phyloP scores from a whole-genome alignment of 345 rosid species.

The Ceriops tagal region DNA sequence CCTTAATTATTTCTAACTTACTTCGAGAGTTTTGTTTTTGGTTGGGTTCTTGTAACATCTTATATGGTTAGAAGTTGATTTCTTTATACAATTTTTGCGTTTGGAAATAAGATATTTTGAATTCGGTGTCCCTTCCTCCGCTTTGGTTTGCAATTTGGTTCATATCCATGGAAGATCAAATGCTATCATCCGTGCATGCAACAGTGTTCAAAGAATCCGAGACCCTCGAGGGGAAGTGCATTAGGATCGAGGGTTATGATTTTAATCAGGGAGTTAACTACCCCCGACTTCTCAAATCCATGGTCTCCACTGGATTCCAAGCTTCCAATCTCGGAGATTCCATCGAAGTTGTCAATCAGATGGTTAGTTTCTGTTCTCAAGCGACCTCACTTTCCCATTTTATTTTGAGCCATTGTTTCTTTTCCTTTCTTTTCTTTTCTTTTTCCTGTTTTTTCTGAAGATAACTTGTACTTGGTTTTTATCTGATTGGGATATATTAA shows the following conservation, averaged over 20 bases:
- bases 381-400: background rate
- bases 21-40: too few species aligned
- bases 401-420: background rate
- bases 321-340: slow-evolving; percentile 96
- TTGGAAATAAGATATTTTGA: background rate
- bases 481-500: background rate
- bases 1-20: too few species aligned
- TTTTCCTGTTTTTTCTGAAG: background rate
- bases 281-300: slow-evolving; percentile 53
- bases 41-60: too few species aligned
- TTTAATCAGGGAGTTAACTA: slow-evolving; percentile 66
- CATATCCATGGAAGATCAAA: slow-evolving; percentile 40
- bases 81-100: background rate
- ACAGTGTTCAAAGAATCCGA: slow-evolving; percentile 79
- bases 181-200: slow-evolving; percentile 52
- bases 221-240: slow-evolving; percentile 54
- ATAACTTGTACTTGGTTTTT: too few species aligned
- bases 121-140: slow-evolving; percentile 3
- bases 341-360: slow-evolving; percentile 65
- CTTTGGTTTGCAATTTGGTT: background rate
- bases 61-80: background rate
- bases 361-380: slow-evolving; percentile 44
- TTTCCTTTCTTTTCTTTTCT: background rate
- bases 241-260: slow-evolving; percentile 72
- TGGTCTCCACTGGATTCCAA: slow-evolving; percentile 89